Evolutionary conservation across 148 eudicot genomes (phyloP).

Genomic region (Heliosperma pusillum): DNA sequence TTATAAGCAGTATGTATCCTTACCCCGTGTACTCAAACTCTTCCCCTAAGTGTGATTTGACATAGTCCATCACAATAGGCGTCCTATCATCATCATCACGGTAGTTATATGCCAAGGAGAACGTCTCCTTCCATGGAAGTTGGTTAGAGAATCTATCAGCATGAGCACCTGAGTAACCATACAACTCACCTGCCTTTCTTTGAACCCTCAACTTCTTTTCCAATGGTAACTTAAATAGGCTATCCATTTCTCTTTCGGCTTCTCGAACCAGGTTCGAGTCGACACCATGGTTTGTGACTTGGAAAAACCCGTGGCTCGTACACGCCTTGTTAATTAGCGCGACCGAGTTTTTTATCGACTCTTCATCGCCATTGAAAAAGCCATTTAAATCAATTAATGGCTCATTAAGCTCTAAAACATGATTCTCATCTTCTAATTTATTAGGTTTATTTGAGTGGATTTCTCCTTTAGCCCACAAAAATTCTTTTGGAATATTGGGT

Average conservation of each 20-base stretch:
- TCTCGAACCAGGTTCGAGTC: slow-evolving; percentile 25
- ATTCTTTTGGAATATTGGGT: slow-evolving; percentile 33
- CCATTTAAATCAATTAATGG: slow-evolving; percentile 38
- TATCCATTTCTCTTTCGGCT: slow-evolving; percentile 30
- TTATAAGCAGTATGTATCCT: background rate
- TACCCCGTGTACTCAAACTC: slow-evolving; percentile 36
- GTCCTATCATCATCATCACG: background rate
- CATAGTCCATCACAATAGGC: slow-evolving; percentile 29
- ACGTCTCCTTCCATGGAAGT: slow-evolving; percentile 45
- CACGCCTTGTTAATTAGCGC: slow-evolving; percentile 32
- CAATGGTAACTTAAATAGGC: slow-evolving; percentile 25
- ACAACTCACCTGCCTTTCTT: slow-evolving; percentile 33
- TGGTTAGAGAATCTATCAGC: slow-evolving; percentile 34
- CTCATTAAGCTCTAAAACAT: slow-evolving; percentile 26
- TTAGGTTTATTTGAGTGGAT: slow-evolving; percentile 2
- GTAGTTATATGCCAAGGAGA: slow-evolving; percentile 30
- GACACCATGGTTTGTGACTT: slow-evolving; percentile 37
- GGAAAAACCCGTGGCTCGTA: slow-evolving; percentile 44
- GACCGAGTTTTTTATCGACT: slow-evolving; percentile 21
- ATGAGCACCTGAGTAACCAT: slow-evolving; percentile 46
- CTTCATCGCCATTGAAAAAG: slow-evolving; percentile 31
- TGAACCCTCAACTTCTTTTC: slow-evolving; percentile 29
- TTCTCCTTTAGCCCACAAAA: slow-evolving; percentile 26
- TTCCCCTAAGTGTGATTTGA: slow-evolving; percentile 30
- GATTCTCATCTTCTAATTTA: slow-evolving; percentile 1